phyloP scores from a whole-genome alignment of 2,329 filamentous ascomycete genomes.

The Fusarium concolor region DNA sequence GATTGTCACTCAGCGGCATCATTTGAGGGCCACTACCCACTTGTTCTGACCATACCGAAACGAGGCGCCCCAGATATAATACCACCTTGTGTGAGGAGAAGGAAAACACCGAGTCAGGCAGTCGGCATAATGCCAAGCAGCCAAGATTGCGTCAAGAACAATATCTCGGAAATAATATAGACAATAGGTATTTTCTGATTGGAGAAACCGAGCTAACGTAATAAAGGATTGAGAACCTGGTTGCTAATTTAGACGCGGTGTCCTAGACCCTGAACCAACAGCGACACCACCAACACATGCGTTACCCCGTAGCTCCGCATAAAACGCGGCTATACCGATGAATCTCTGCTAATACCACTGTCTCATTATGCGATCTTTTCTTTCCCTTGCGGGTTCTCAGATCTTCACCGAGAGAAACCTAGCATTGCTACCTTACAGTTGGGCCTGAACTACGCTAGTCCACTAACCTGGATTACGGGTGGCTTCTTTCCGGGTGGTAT shows the following conservation, averaged over 20 bases:
- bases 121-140: not conserved
- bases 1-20: not conserved
- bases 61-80: constrained; percentile 11
- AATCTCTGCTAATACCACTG: too few species aligned
- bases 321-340: too few species aligned
- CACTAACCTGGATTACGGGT: too few species aligned
- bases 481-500: not conserved
- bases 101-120: not conserved
- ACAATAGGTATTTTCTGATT: not conserved
- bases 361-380: not conserved
- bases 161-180: not conserved
- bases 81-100: not conserved
- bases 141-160: not conserved
- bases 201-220: not conserved
- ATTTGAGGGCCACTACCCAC: not conserved
- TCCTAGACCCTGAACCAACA: constrained; percentile 5
- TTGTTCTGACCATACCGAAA: not conserved
- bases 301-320: too few species aligned
- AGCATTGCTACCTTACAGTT: constrained; percentile 7
- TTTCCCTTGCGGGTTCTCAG: not conserved
- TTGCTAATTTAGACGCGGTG: not conserved
- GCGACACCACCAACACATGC: too few species aligned
- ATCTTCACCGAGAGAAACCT: not conserved
- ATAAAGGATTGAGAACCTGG: not conserved
- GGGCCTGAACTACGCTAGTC: not conserved